Evolutionary conservation across 108 stramenopile genomes (phyloP), one percentile per base, ranked within the genome.

Genomic region (Conticribra weissflogii): DNA sequence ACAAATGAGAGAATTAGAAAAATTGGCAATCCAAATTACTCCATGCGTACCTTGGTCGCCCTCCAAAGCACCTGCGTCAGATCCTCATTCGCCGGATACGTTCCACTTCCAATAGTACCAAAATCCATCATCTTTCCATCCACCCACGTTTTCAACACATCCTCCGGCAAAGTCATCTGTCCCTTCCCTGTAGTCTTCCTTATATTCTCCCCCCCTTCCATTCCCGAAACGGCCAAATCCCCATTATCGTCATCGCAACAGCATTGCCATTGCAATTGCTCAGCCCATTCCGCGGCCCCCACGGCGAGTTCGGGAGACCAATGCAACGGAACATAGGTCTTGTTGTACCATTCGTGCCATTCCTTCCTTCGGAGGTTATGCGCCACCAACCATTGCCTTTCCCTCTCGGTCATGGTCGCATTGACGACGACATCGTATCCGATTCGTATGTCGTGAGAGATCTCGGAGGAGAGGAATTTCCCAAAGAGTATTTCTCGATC

Each of bases 371-470:
- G 36, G 3, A 36, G 3, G 54, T 78, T 78, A 27, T 78, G 77
- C 2, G 69, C 77, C 18, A 33, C 52, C 22, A 78, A 28, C 77
- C 77, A 78, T 48, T 61, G 52, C 5, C 21, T 33, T 9, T 78
- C 77, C 25, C 63, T 62, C 19, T 59, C 51, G 14, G 34, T 71
- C 77, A 78, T 71, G 21, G 23, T 50, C 46, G 30, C 19, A 45
- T 63, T 41, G n/a, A n/a, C n/a, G 22, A 29, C 63, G n/a, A 68
- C 63, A 24, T 63, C 46, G 53, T 71, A 60, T 14, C 77, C 77
- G 15, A 59, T 62, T 17, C n/a, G 19, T 44, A 78, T 63, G 28
- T 64, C 63, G 59, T 71, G 64, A 23, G 54, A 60, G 28, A 60
- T 19, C 28, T 60, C 45, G 46, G 27, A 54, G 18, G 36, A 28